Percentiles rank a stretch among this genome's conserved stretches.
phyloP scores from a whole-genome alignment of 1,139 yeast species.

The Yamadazyma membranifaciens region DNA sequence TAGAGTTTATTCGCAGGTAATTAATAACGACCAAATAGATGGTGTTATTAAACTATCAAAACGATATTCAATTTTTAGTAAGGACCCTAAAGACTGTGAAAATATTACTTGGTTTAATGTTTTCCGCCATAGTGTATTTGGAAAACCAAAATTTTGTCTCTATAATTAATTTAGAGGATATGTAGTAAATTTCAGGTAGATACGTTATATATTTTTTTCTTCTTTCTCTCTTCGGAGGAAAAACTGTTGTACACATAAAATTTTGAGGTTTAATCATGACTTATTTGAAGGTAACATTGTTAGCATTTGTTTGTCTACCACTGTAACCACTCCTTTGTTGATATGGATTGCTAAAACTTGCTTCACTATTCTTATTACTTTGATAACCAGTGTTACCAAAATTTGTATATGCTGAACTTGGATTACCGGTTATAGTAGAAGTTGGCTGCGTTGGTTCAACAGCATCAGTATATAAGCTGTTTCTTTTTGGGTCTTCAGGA shows the following conservation, averaged over 20 bases:
- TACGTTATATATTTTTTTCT: neutral
- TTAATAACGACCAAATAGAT: conserved; percentile 3
- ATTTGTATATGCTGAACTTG: conserved; percentile 32
- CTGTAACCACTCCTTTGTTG: conserved; percentile 12
- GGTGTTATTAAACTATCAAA: conserved; percentile 5
- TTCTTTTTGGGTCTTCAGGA: conserved; percentile 26
- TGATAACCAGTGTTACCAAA: conserved; percentile 17
- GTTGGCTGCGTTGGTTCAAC: conserved; percentile 45
- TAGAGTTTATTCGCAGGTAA: conserved; percentile 25
- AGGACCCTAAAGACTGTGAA: conserved; percentile 30
- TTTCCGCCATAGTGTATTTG: conserved; percentile 48
- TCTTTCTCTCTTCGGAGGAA: neutral
- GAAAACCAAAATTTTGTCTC: conserved; percentile 43
- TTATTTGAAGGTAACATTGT: conserved; percentile 22
- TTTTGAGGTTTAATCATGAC: neutral
- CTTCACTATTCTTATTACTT: conserved; percentile 9
- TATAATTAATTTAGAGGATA: conserved; percentile 4
- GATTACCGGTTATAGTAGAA: conserved; percentile 45
- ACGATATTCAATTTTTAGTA: conserved; percentile 18
- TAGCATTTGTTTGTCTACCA: conserved; percentile 13
- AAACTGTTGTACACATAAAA: neutral
- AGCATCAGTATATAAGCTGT: conserved; percentile 27
- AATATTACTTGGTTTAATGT: conserved; percentile 51
- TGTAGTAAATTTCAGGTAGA: neutral
- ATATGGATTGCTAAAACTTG: conserved; percentile 18